phyloP scores from a whole-genome alignment of 371 early-diverging fungal species.

The Mortierella sp. region DNA sequence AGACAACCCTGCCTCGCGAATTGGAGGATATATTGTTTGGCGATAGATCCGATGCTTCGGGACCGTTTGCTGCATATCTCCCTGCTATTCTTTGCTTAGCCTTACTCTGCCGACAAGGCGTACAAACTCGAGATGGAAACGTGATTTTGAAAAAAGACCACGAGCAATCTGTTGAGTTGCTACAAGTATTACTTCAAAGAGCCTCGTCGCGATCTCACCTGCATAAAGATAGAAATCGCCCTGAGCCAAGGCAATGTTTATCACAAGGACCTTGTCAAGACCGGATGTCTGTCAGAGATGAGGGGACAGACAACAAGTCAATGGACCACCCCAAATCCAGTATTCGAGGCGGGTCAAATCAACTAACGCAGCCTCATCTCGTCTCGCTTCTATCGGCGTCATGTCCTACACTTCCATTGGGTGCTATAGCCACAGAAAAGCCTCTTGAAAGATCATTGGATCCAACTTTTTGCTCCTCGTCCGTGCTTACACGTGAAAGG shows the following conservation, averaged over 20 bases:
- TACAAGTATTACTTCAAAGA: conserved; percentile 16
- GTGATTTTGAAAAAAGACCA: conserved; percentile 27
- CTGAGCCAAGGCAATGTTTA: neutral
- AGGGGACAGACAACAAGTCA: neutral
- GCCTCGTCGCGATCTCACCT: conserved; percentile 11
- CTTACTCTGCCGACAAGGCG: conserved; percentile 43
- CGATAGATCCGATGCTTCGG: conserved; percentile 3
- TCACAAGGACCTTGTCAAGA: neutral
- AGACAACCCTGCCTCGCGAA: conserved; percentile 17
- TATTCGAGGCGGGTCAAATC: neutral
- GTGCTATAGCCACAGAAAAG: neutral
- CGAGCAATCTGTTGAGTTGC: conserved; percentile 23
- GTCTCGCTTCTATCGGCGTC: conserved; percentile 25
- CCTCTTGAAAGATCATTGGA: neutral
- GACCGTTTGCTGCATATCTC: conserved; percentile 39
- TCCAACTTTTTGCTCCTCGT: neutral
- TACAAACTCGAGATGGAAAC: conserved; percentile 23
- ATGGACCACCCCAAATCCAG: neutral
- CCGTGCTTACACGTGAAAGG: neutral
- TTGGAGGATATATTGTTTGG: conserved; percentile 33
- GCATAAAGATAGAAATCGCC: neutral
- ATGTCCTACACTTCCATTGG: conserved; percentile 26
- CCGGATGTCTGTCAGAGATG: neutral
- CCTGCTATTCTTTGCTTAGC: conserved; percentile 44
- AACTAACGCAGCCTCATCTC: neutral